Conservation (phyloP, 306 rosid species). For the Corylus americana region DNA sequence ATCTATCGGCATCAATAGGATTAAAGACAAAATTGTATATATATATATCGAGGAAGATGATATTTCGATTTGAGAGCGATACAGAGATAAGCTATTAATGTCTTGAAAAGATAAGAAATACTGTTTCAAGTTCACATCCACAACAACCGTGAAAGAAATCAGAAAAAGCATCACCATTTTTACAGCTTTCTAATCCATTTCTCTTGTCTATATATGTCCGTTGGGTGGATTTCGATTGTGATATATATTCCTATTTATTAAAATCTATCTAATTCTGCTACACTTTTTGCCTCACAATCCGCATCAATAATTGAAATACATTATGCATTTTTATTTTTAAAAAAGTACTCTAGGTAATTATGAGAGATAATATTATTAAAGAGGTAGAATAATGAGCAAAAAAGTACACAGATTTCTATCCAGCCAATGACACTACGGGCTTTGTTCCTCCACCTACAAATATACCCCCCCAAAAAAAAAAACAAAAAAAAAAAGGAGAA, state of each 20-base stretch:
- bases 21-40: too few species aligned
- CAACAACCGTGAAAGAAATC: slow-evolving; percentile 8
- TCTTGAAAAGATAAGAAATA: not conserved
- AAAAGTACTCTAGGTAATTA: too few species aligned
- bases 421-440: not conserved
- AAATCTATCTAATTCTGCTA: not conserved
- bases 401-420: not conserved
- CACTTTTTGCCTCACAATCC: not conserved
- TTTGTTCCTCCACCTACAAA: not conserved
- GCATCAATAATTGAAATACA: not conserved
- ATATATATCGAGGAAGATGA: not conserved
- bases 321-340: too few species aligned
- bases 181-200: slow-evolving; percentile 7
- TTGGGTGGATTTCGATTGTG: slow-evolving; percentile 27
- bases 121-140: slow-evolving; percentile 1
- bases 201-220: slow-evolving; percentile 5
- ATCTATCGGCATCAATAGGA: too few species aligned
- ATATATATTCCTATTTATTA: not conserved
- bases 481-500: not conserved
- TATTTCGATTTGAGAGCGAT: not conserved
- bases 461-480: too few species aligned
- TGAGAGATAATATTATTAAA: too few species aligned
- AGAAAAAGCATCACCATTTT: not conserved
- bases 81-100: not conserved
- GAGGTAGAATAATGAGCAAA: not conserved